Conservation (phyloP, 176 grass and related monocot genomes). For the Panicum miliaceum region DNA sequence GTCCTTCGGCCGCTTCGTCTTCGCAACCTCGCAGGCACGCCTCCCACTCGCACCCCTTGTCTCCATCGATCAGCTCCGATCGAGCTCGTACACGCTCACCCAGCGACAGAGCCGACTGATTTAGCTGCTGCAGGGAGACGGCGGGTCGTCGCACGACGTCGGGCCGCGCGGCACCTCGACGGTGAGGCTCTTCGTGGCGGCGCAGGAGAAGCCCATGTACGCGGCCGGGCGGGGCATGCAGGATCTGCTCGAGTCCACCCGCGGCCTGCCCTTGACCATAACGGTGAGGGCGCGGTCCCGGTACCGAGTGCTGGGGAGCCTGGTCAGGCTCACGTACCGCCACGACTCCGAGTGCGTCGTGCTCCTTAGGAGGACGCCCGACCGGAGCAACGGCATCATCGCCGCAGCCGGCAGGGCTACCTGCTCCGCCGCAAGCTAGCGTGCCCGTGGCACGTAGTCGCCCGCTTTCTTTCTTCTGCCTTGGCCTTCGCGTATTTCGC, state of each 20-base stretch:
- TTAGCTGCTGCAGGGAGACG: constrained; percentile 48
- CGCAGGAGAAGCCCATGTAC: constrained; percentile 89
- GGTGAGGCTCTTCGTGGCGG: constrained; percentile 52
- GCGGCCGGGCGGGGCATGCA: constrained; percentile 80
- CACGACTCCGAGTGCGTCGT: constrained; percentile 65
- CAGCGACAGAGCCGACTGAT: too few species aligned
- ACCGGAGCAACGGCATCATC: constrained; percentile 22
- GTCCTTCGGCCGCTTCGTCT: constrained; percentile 66
- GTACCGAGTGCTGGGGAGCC: constrained; percentile 64
- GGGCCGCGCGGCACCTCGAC: constrained; percentile 10
- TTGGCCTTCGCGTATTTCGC: too few species aligned
- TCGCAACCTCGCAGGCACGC: constrained; percentile 62
- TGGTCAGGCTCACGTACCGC: constrained; percentile 61
- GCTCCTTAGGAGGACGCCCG: constrained; percentile 47
- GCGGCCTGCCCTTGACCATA: constrained; percentile 63
- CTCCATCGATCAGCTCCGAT: background rate
- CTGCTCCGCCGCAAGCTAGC: constrained; percentile 48
- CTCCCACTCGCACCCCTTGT: too few species aligned
- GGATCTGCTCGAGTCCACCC: constrained; percentile 68
- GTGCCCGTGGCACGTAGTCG: background rate
- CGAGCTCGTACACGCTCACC: too few species aligned
- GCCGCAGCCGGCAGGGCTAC: constrained; percentile 41
- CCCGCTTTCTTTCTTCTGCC: background rate
- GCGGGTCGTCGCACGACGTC: constrained; percentile 50
- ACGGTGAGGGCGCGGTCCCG: constrained; percentile 48